phyloP scores from a whole-genome alignment of 768 basidiomycete genomes.

The Ramaria sp. region DNA sequence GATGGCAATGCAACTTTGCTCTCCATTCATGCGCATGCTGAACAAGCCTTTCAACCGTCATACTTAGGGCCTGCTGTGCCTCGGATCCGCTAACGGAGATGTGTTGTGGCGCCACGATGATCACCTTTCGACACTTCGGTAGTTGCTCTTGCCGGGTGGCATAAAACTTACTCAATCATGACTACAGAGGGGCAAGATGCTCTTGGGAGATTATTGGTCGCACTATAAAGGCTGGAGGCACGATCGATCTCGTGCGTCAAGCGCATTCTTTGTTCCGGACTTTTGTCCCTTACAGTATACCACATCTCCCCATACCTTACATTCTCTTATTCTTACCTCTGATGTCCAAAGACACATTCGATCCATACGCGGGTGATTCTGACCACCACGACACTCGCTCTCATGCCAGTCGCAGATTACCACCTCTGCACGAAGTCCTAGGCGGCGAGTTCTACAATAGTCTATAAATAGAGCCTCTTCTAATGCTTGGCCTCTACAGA shows the following conservation, averaged over 20 bases:
- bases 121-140: background rate
- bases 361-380: background rate
- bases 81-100: background rate
- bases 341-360: background rate
- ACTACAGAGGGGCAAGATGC: background rate
- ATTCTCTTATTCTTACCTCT: background rate
- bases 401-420: background rate
- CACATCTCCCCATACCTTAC: background rate
- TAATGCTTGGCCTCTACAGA: background rate
- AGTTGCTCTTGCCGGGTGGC: background rate
- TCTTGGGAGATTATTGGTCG: no score
- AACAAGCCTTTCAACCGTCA: background rate
- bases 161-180: background rate
- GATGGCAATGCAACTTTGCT: background rate
- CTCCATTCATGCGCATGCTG: no score
- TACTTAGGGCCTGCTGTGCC: background rate
- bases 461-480: background rate
- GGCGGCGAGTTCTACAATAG: background rate
- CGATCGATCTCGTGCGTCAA: background rate
- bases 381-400: background rate
- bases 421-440: constrained; percentile 3
- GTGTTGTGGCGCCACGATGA: background rate
- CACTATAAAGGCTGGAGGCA: background rate
- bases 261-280: background rate
- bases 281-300: background rate